Conservation (phyloP, 1,284 basidiomycete genomes). For the Rhizopogon parksii region DNA sequence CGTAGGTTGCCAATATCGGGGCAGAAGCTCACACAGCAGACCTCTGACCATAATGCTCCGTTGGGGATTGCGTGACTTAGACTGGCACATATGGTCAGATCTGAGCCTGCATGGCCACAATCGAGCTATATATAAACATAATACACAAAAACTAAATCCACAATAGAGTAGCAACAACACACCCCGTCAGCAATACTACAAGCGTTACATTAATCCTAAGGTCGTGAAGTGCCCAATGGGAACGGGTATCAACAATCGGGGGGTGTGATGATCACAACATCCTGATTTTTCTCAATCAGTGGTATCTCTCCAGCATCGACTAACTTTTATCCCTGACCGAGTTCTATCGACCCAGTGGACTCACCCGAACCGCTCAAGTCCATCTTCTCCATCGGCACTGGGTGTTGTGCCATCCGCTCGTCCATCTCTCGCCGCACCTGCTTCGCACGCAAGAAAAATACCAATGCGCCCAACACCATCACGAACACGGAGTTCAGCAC, state of each 20-base stretch:
- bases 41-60: too few relatives aligned
- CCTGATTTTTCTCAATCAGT: neutral
- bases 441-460: constrained; percentile 48
- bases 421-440: constrained; percentile 57
- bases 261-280: neutral
- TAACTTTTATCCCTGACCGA: neutral
- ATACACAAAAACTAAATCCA: too few relatives aligned
- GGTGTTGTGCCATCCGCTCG: constrained; percentile 29
- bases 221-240: neutral
- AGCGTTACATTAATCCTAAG: neutral
- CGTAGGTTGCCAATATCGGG: neutral
- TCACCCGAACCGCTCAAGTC: neutral
- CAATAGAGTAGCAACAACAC: neutral
- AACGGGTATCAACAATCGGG: neutral
- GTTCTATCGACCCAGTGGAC: neutral
- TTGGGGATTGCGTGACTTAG: too few relatives aligned
- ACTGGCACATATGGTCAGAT: too few relatives aligned
- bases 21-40: too few relatives aligned
- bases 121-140: too few relatives aligned
- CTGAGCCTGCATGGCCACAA: too few relatives aligned
- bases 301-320: neutral
- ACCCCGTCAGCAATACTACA: neutral
- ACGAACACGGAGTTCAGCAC: constrained; percentile 56
- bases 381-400: neutral
- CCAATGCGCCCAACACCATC: constrained; percentile 29